These are phyloP conservation scores for Russula sp. DNA, from an alignment of 768 basidiomycete genomes.

Conservation along the genomic window DNA sequence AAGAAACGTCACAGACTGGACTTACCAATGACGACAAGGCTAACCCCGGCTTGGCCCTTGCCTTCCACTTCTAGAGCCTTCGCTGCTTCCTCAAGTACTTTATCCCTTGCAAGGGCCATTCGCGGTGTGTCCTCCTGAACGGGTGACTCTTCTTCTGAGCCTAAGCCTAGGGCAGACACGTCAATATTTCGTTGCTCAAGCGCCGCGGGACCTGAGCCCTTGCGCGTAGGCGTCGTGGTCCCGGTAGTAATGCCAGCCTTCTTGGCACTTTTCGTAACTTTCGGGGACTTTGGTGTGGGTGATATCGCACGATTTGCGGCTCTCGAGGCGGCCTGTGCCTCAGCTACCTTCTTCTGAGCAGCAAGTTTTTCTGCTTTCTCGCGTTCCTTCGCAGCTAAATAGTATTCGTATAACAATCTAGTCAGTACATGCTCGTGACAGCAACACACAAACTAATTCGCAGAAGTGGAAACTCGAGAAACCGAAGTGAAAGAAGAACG, in stretches of 20 bases:
- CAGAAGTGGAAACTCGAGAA: constrained; percentile 34
- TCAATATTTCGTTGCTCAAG: constrained; percentile 64
- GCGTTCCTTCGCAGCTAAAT: constrained; percentile 68
- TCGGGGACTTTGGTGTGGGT: constrained; percentile 14
- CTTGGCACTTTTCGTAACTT: constrained; percentile 33
- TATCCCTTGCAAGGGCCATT: constrained; percentile 65
- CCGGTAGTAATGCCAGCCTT: constrained; percentile 26
- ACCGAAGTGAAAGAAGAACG: constrained; percentile 22
- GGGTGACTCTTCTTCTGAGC: constrained; percentile 36
- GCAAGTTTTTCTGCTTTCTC: constrained; percentile 60
- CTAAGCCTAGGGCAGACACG: constrained; percentile 65
- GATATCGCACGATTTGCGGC: constrained; percentile 17
- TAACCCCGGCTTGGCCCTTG: constrained; percentile 61
- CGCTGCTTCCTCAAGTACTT: constrained; percentile 74
- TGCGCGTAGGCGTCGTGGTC: constrained; percentile 27
- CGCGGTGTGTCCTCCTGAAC: constrained; percentile 50
- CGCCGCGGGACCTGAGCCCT: constrained; percentile 32
- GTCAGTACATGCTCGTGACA: constrained; percentile 29
- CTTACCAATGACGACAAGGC: constrained; percentile 86
- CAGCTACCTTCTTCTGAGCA: constrained; percentile 39
- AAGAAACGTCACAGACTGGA: background rate
- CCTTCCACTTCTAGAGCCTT: constrained; percentile 41
- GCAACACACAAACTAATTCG: constrained; percentile 16
- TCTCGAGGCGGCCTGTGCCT: constrained; percentile 20
- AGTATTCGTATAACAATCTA: constrained; percentile 25